Conservation (phyloP, 2,329 filamentous ascomycete species). For the Pseudogymnoascus sp. region DNA sequence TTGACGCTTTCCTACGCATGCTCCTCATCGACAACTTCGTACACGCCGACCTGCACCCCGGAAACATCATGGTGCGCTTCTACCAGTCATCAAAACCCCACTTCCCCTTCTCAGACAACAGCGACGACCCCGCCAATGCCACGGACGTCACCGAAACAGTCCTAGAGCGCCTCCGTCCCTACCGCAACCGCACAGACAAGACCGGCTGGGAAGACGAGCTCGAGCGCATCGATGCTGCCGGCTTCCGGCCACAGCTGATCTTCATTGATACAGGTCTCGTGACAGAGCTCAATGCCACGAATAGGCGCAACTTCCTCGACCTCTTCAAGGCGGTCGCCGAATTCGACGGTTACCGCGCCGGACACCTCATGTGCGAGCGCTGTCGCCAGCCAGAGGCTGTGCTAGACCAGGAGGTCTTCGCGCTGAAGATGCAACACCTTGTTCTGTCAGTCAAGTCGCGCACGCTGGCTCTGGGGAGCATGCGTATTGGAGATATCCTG, state of each 20-base stretch:
- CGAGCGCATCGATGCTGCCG: slow-evolving; percentile 70
- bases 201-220: slow-evolving; percentile 69
- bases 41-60: slow-evolving; percentile 90
- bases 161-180: slow-evolving; percentile 68
- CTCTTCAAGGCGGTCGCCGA: slow-evolving; percentile 93
- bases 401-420: slow-evolving; percentile 81
- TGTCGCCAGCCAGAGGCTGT: slow-evolving; percentile 90
- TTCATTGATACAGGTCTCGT: slow-evolving; percentile 97
- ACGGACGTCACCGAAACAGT: slow-evolving; percentile 83
- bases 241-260: slow-evolving; percentile 86
- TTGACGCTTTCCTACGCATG: slow-evolving; percentile 96
- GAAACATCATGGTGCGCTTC: slow-evolving; percentile 99
- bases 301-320: slow-evolving; percentile 85
- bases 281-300: slow-evolving; percentile 80
- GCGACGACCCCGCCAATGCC: slow-evolving; percentile 37
- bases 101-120: slow-evolving; percentile 41
- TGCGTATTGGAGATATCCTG: slow-evolving; percentile 93
- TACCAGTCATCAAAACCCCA: slow-evolving; percentile 73
- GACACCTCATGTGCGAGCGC: slow-evolving; percentile 90
- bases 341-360: slow-evolving; percentile 93
- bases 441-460: slow-evolving; percentile 83
- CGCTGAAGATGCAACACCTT: slow-evolving; percentile 93
- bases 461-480: slow-evolving; percentile 84
- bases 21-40: slow-evolving; percentile 95
- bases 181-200: slow-evolving; percentile 52